Evolutionary conservation across 192 early-diverging fungal genomes (phyloP), one percentile per base, ranked within the genome.

Genomic region (Coemansia sp.): DNA sequence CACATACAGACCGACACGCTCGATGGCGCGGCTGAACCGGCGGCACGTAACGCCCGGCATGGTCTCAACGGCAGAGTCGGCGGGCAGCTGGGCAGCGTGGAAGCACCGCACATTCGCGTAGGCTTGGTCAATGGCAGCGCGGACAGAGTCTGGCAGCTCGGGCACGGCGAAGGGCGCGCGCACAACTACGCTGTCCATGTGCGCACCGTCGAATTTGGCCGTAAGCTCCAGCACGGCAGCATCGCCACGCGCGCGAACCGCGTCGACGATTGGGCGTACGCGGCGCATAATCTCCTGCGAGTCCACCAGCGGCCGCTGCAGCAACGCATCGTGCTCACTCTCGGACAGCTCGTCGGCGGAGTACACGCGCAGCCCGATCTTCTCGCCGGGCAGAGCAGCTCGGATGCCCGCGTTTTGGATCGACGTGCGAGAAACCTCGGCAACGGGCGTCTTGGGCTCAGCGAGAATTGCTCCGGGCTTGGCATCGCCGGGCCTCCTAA

Each of bases 11-110:
- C 98, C 98, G 70, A 99, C 97, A 19, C 88, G 83, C 77, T 98
- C 95, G 74, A 99, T 99, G 9, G 98, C 93, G 19, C 96, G 87
- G 53, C 88, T 88, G 84, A 96, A 96, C 37, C 98, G 89, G 51
- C 91, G 88, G 84, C 98, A 99, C n/a, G 83, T 82, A 24, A 99
- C 93, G 37, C 98, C 98, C 13, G 95, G 95, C 95, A 97, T 98
- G 6, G 98, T 99, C 79, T 98, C 95, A 9, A 99, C 96, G 17
- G 86, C 79, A 45, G 85, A 87, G 33, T 84, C 81, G 37, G 81
- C 84, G 17, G 76, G 85, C 64, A 97, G 80, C 78, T 99, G 98
- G 13, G 98, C 95, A 13, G 86, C 86, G 74, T 99, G 98, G 89
- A 99, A 99, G 64, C 85, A 87, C 59, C 87, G 79, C 68, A 99